Evolutionary conservation across 2,329 filamentous ascomycete genomes (phyloP).

Genomic region (Coleophoma eucalyptorum): DNA sequence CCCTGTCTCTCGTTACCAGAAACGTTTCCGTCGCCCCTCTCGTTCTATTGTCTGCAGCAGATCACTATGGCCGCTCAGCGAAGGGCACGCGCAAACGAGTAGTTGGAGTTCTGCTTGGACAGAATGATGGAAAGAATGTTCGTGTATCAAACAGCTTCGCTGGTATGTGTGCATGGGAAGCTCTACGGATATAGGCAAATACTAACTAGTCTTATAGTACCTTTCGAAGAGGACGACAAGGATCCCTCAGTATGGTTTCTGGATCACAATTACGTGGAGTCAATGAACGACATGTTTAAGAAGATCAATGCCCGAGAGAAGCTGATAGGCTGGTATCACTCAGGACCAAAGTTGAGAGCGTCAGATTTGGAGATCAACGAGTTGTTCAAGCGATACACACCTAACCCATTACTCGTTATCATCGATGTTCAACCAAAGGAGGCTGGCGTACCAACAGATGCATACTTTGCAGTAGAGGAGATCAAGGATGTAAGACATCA

Average conservation of each 20-base stretch:
- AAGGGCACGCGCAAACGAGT: conserved; percentile 86
- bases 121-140: conserved; percentile 95
- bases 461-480: conserved; percentile 98
- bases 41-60: conserved; percentile 94
- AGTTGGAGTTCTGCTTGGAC: conserved; percentile 88
- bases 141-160: conserved; percentile 99
- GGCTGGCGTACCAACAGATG: conserved; percentile 94
- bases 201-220: conserved; percentile 53
- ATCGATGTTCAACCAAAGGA: conserved; percentile 98
- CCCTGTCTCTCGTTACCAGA: conserved; percentile 87
- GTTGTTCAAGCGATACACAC: conserved; percentile 98
- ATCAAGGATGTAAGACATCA: conserved; percentile 84
- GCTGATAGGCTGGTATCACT: conserved; percentile 99
- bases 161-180: conserved; percentile 49
- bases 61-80: conserved; percentile 93
- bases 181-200: not conserved
- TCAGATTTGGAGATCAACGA: conserved; percentile 99
- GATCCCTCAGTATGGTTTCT: conserved; percentile 98
- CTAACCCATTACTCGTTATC: conserved; percentile 93
- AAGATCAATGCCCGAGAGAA: conserved; percentile 99
- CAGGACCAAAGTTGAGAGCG: conserved; percentile 91
- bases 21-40: conserved; percentile 97
- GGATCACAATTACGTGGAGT: conserved; percentile 98
- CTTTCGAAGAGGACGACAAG: conserved; percentile 98
- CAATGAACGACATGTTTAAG: conserved; percentile 99